These are phyloP conservation scores for Byssochlamys sp. DNA, from an alignment of 2,329 filamentous ascomycete genomes.

Conservation along the genomic window DNA sequence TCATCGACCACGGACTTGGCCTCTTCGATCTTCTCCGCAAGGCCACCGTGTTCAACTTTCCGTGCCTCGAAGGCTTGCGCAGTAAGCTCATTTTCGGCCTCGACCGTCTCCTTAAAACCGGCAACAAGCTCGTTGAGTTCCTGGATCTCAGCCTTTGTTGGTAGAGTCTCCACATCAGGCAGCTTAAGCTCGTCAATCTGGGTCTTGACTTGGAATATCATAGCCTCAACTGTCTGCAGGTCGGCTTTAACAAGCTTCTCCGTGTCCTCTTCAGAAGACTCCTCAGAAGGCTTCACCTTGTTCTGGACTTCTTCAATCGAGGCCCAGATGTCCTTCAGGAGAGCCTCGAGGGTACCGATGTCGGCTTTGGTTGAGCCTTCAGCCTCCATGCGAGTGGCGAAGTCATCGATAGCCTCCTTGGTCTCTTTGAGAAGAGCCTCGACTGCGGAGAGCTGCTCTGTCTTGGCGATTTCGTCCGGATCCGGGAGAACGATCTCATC, in stretches of 20 bases:
- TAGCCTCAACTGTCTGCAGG: slow-evolving; percentile 67
- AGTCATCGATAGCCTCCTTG: slow-evolving; percentile 59
- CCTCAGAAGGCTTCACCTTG: slow-evolving; percentile 36
- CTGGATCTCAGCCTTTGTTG: slow-evolving; percentile 66
- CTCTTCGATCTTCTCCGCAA: slow-evolving; percentile 68
- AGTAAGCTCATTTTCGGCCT: slow-evolving; percentile 61
- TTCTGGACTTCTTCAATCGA: slow-evolving; percentile 62
- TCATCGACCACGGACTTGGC: slow-evolving; percentile 69
- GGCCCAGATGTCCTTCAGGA: slow-evolving; percentile 67
- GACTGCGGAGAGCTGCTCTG: slow-evolving; percentile 50
- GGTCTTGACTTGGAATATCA: slow-evolving; percentile 76
- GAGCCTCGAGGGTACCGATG: slow-evolving; percentile 62
- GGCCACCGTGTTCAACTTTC: slow-evolving; percentile 69
- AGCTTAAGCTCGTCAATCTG: slow-evolving; percentile 64
- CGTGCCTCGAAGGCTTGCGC: slow-evolving; percentile 73
- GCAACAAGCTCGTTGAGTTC: slow-evolving; percentile 61
- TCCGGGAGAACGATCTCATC: slow-evolving; percentile 64
- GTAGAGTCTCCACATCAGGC: slow-evolving; percentile 59
- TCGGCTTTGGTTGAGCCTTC: slow-evolving; percentile 68
- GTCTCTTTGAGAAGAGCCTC: slow-evolving; percentile 66
- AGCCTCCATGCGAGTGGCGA: slow-evolving; percentile 58
- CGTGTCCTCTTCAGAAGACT: slow-evolving; percentile 38
- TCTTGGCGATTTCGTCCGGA: slow-evolving; percentile 56
- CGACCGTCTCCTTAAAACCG: slow-evolving; percentile 55
- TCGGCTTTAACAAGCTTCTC: slow-evolving; percentile 71